Evolutionary conservation across 768 basidiomycete species (phyloP), one percentile per base, ranked within the genome.

Genomic region (Macrolepiota albuminosa): DNA sequence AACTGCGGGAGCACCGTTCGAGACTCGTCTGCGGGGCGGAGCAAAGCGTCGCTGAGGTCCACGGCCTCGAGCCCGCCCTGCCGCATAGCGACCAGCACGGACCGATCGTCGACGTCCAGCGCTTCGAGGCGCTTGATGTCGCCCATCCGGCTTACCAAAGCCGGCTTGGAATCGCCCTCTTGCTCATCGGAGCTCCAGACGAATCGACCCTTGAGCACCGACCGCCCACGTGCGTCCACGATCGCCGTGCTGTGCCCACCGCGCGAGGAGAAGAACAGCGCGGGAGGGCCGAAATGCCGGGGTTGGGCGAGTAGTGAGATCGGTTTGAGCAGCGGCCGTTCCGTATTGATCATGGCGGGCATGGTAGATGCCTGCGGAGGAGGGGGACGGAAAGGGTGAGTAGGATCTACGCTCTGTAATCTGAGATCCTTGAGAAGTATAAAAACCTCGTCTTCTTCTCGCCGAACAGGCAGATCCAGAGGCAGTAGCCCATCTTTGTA

Each of bases 171-270:
- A 24, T 78, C 76, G 26, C 84, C 81, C 14, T 77, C 74, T 24
- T 75, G 73, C 13, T 84, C 84, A 52, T 92, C 90, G 1, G 77
- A 69, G 59, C 86, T 93, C 92, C 92, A 94, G 59, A 89, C 18
- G 63, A 94, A 86, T 54, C 86, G 83, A 39, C 87, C 87, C 64
- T 93, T 89, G 11, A 94, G 79, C 10, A 94, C 92, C 13, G 92
- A 90, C 56, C 90, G 76, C 45, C 92, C 92, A 21, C 91, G 83
- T n/a, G 87, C 83, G 68, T 94, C 92, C 18, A 94, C 92, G 55
- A 94, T 91, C 5, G 89, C 79, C 0, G 92, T 94, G 66, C 91
- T 94, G 67, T 93, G 91, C 0, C 92, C 92, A 24, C 92, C 92
- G n/a, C 92, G 86, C 10, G 91, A 89, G 10, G 91, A 92, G 71